Base-by-base conservation (phyloP, 2,329 filamentous ascomycete species). In the Neonectria neomacrospora region DNA sequence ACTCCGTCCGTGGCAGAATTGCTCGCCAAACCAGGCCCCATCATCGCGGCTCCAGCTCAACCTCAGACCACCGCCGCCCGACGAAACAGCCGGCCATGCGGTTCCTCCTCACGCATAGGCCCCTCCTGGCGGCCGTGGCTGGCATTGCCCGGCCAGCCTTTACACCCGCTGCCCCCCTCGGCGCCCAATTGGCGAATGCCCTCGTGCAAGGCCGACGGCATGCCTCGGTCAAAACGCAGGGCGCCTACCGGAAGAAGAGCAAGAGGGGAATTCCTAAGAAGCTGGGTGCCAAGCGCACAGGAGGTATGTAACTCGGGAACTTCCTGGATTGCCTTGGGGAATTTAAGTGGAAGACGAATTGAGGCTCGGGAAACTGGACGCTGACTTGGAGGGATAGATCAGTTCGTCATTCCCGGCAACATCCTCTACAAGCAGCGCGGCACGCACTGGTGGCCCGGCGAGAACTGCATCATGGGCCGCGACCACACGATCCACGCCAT, bases 341-440 rank as follows among this genome's bases (percentile, higher is more conserved):
- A 48, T 41, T 56, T 18, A n/a, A 41, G 18, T 30, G 22, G 30
- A 16, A n/a, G 16, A 6, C 10, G 22, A 55, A 52, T 52, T 41
- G 54, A 30, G 37, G 37, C 28, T 41, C 30, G 23, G 32, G 26
- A 45, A 53, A 41, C 3, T 30, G 34, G 47, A 62, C 18, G 51
- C 68, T 72, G 61, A 73, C 67, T 47, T 39, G 34, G 23, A 48
- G 45, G 51, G 16, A 45, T 75, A 94, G 91, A 95, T 77, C 91
- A 97, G 82, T 97, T 91, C 79, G 96, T 99, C 37, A 91, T 97
- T 62, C 91, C 94, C 5, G 96, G 96, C 58, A 98, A 97, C 83
- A 99, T 99, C 80, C 92, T 99, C 81, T 99, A 96, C 87, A 94
- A 93, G 77, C 96, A 99, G 80, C 91, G 95, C 74, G 96, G 96